Conservation (phyloP, 2,329 filamentous ascomycete genomes). For the Cryphonectria parasitica region DNA sequence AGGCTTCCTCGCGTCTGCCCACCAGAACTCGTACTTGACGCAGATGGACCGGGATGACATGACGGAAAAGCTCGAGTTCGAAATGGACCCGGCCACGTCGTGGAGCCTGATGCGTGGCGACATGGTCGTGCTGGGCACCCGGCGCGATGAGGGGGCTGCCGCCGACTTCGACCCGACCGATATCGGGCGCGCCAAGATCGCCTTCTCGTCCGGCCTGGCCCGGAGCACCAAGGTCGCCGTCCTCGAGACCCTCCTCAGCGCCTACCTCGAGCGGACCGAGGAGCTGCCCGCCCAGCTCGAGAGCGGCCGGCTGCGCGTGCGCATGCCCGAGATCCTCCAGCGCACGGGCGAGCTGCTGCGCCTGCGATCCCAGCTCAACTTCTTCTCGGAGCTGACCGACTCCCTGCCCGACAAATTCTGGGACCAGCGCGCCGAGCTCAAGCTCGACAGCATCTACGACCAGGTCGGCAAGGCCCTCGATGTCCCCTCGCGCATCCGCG, state of each 20-base stretch:
- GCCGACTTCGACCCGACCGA: constrained; percentile 51
- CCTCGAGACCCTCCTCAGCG: constrained; percentile 78
- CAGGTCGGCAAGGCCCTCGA: constrained; percentile 89
- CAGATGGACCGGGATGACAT: constrained; percentile 79
- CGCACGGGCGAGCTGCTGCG: constrained; percentile 92
- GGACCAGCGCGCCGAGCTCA: constrained; percentile 87
- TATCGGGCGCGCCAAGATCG: constrained; percentile 74
- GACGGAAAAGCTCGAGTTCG: constrained; percentile 67
- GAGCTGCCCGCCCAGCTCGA: constrained; percentile 77
- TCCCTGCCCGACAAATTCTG: constrained; percentile 95
- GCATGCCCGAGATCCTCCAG: constrained; percentile 79
- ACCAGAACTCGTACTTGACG: constrained; percentile 71
- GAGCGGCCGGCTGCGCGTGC: constrained; percentile 50
- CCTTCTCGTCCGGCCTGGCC: constrained; percentile 92
- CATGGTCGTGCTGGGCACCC: constrained; percentile 85
- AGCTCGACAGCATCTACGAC: constrained; percentile 93
- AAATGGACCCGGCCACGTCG: constrained; percentile 73
- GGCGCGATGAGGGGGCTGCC: constrained; percentile 50
- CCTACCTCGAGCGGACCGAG: constrained; percentile 86
- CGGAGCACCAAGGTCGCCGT: constrained; percentile 93
- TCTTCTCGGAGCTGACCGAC: constrained; percentile 96
- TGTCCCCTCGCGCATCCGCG: constrained; percentile 86
- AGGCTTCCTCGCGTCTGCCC: constrained; percentile 73
- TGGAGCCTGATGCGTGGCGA: constrained; percentile 82
- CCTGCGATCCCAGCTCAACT: constrained; percentile 89